Base-by-base conservation (phyloP, 805 yeast species). In the Metschnikowia peoriensis region DNA sequence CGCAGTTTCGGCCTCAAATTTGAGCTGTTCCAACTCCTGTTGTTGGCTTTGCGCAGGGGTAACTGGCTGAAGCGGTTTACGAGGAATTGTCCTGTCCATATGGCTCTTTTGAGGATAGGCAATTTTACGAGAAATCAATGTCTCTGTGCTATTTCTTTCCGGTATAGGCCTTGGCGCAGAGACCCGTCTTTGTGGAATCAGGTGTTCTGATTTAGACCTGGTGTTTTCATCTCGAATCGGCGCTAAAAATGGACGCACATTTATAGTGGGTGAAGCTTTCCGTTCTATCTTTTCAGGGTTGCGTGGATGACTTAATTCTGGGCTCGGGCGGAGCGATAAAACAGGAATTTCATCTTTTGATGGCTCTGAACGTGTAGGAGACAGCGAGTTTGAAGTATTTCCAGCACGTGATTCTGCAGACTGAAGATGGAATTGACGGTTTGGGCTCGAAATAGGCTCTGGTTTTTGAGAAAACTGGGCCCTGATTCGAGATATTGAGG, bases 161-260 rank as follows among this genome's bases (percentile, higher is more conserved):
- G 35, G 35, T 32, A 32, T 12, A 10, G 35, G 35, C 14, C 35
- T 32, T 32, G 35, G 35, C 6, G 10, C 14, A 12, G 14, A 32
- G 10, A n/a, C 22, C 27, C 37, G 35, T 28, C 15, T 42, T n/a
- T 17, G 46, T 6, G 29, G 46, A 15, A 48, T 22, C 22, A 28
- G 46, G 14, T 28, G 6, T 37, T 48, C 52, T 6, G 52, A 44
- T 15, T 46, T 40, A 2, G 41, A 27, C 29, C 42, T 34, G 7
- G 44, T 49, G 6, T 42, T 10, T n/a, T 22, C 43, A 11, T 53
- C 49, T 40, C 56, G 39, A 4, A 50, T 47, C 1, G 56, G 56
- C 16, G 56, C 45, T 1, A 50, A 40, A 27, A 53, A 53, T 5
- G 56, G 56, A 16, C 50, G 41, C 27, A 53, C 56, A 17, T 53